Evolutionary conservation across 192 early-diverging fungal species (phyloP), one percentile per base, ranked within the genome.

Genomic region (Powellomyces hirtus): DNA sequence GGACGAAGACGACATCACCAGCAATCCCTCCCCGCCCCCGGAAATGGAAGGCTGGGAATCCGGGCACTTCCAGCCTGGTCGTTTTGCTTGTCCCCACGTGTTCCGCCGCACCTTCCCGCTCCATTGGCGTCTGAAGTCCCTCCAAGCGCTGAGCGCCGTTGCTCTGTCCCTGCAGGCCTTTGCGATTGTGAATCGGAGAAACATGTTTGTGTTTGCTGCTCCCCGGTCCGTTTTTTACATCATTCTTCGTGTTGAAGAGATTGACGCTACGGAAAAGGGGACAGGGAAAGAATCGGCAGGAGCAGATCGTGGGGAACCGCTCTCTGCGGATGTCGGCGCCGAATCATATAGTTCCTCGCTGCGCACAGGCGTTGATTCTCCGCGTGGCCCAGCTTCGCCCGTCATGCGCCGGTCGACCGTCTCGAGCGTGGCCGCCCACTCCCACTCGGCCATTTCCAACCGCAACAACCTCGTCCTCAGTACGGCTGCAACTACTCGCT

Each of bases 51-150:
- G 66, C 62, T 71, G 31, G 64, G 31, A n/a, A 62, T 40, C 4
- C 37, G n/a, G n/a, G n/a, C 45, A 24, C 42, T 79, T 44, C 68
- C 64, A 6, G 60, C 75, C 38, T 10, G 89, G 88, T 2, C 85
- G 89, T 52, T 90, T 93, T 72, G 82, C 86, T 8, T 94, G 92
- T 49, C 82, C 82, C 0, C 61, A 85, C 7, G 84, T 92, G 4
- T 89, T 85, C 62, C 75, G 73, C 30, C 80, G 79, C 37, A 63
- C 62, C 6, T 90, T 92, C 68, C 83, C 89, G 3, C 55, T 94
- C 0, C 90, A 93, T 68, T 91, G 89, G 86, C 80, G 92, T 20
- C 75, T 94, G 44, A 79, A 79, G 49, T 84, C 89, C 1, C 75
- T 78, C 20, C 78, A 86, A 45, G 92, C 90, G 2, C 62, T 89